Conservation (phyloP, 2,329 filamentous ascomycete species). For the Colletotrichum scovillei region DNA sequence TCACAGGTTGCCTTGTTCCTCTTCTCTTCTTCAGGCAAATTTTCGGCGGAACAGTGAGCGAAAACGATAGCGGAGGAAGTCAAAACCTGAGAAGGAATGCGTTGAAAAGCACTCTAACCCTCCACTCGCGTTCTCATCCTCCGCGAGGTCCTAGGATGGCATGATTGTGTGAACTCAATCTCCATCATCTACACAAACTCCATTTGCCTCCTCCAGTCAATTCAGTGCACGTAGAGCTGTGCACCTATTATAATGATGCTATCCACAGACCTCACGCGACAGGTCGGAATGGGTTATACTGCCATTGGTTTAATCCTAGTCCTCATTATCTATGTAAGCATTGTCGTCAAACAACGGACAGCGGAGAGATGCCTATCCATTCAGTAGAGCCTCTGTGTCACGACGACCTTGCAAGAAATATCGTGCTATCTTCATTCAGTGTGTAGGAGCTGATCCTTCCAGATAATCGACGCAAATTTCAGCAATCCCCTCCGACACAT, state of each 20-base stretch:
- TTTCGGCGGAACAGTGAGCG: not conserved
- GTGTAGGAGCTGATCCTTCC: not conserved
- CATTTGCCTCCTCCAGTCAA: not conserved
- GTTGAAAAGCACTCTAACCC: no score
- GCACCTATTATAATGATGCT: not conserved
- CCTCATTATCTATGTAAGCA: not conserved
- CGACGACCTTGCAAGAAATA: not conserved
- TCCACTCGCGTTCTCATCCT: not conserved
- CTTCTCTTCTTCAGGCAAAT: not conserved
- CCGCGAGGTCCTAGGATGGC: no score
- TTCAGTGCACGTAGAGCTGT: not conserved
- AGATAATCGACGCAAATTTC: not conserved
- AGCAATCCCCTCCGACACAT: constrained; percentile 19
- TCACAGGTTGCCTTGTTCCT: not conserved
- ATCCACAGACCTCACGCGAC: not conserved
- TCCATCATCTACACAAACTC: not conserved
- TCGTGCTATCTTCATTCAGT: not conserved
- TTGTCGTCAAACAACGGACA: no score
- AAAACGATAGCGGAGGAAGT: not conserved
- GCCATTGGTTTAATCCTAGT: not conserved
- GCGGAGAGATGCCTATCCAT: no score
- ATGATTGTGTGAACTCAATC: no score
- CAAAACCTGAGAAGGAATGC: no score
- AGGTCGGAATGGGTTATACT: not conserved
- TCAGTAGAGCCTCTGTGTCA: not conserved